Evolutionary conservation across 202 grass and related monocot species (phyloP), one percentile per base, ranked within the genome.

Genomic region (Eragrostis tef): DNA sequence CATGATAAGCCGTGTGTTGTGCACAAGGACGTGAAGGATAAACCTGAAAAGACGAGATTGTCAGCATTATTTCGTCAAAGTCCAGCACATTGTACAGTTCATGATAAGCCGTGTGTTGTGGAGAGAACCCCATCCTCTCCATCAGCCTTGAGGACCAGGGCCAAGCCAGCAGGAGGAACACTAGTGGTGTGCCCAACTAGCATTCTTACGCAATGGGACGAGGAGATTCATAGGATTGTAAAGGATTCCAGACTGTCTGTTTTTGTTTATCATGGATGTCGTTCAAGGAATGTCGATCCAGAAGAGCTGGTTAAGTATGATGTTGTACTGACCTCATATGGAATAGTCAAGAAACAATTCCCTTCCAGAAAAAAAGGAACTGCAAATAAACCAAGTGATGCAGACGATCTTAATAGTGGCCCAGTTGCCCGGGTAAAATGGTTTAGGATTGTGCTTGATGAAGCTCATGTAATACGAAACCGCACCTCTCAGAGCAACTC

Each of bases 401-500:
- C 50, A 17, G 0, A 16, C 34, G 34, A 39, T 39, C 34, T 39
- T 6, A 39, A 39, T 5, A 3, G 82, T 77, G 91, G 88, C 11
- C 79, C 88, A 66, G 85, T 94, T 86, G 86, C 88, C 67, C 83
- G 82, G 70, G 91, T 94, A 41, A 25, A 65, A 49, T 94, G 88
- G 91, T 94, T 90, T 71, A 90, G 91, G 51, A 79, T 90, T 73
- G 86, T 94, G 61, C 74, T 94, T 4, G 91, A 94, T 79, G 91
- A 94, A 90, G 91, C 91, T 80, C 91, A 94, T 70, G 88, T 82
- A 31, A 93, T 93, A 79, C 90, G 90, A 68, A 93, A 93, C 70
- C 53, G 70, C 25, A 93, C 91, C 34, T 39, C 34, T 75, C n/a
- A n/a, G n/a, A n/a, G n/a, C n/a, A n/a, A n/a, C n/a, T n/a, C n/a